Conservation (phyloP, 2,329 filamentous ascomycete genomes). For the Coniochaeta sp. region DNA sequence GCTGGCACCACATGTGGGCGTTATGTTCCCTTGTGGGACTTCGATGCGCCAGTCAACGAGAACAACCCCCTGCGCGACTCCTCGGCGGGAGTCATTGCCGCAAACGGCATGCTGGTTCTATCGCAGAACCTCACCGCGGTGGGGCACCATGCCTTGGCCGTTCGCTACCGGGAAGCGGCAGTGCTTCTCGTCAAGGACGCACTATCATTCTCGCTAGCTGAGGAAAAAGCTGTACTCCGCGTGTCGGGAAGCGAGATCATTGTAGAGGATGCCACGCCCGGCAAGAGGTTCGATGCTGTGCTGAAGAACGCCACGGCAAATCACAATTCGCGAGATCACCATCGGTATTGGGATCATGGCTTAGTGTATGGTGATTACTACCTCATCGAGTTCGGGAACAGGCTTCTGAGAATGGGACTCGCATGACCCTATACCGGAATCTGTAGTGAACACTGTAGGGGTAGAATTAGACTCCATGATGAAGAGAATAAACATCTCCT, state of each 20-base stretch:
- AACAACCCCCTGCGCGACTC: constrained; percentile 12
- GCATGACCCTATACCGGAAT: too few relatives aligned
- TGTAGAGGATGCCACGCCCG: constrained; percentile 8
- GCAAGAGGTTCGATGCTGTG: constrained; percentile 22
- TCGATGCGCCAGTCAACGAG: constrained; percentile 30
- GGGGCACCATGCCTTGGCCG: constrained; percentile 2
- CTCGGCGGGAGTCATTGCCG: constrained; percentile 15
- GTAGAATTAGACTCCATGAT: not conserved
- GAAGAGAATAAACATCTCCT: not conserved
- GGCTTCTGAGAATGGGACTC: constrained; percentile 27
- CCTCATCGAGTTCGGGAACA: constrained; percentile 37
- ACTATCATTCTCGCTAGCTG: not conserved
- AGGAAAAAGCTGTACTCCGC: not conserved
- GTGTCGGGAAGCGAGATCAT: not conserved
- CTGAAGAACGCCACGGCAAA: constrained; percentile 27
- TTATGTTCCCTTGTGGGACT: constrained; percentile 30
- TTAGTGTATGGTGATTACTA: constrained; percentile 44
- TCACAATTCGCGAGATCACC: constrained; percentile 22
- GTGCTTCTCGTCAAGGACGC: not conserved
- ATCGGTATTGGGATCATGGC: constrained; percentile 26
- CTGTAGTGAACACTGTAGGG: not conserved
- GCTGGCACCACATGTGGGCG: constrained; percentile 10
- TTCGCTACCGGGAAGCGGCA: not conserved
- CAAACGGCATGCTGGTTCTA: constrained; percentile 17
- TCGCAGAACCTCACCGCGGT: constrained; percentile 9